Conservation (phyloP, 106 monocot genomes). For the Posidonia australis region DNA sequence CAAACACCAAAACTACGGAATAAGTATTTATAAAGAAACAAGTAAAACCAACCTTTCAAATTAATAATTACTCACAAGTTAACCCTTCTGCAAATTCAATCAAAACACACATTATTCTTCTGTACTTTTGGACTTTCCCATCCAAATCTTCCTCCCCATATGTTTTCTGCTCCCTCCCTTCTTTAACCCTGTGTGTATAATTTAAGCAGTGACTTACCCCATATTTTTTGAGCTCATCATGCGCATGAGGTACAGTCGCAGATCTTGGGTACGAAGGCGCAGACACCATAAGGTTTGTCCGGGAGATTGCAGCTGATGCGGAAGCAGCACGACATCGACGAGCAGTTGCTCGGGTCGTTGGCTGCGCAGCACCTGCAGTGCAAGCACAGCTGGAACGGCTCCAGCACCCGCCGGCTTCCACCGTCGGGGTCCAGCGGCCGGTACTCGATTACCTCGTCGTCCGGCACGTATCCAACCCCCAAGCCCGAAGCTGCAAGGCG, state of each 20-base stretch:
- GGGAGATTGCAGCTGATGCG: slow-evolving; percentile 72
- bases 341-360: slow-evolving; percentile 33
- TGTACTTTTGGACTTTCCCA: too few relatives aligned
- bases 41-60: too few relatives aligned
- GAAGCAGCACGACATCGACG: slow-evolving; percentile 59
- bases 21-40: too few relatives aligned
- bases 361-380: slow-evolving; percentile 52
- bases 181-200: too few relatives aligned
- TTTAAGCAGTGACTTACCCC: too few relatives aligned
- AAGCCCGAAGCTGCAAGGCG: neutral
- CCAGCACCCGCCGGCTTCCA: slow-evolving; percentile 1
- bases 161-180: too few relatives aligned
- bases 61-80: too few relatives aligned
- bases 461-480: slow-evolving; percentile 2
- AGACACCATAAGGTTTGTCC: slow-evolving; percentile 65
- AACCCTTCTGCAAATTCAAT: too few relatives aligned
- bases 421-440: neutral
- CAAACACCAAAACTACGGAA: too few relatives aligned
- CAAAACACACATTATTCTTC: too few relatives aligned
- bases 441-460: slow-evolving; percentile 4
- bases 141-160: too few relatives aligned
- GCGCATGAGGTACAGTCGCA: slow-evolving; percentile 50
- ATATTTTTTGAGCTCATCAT: slow-evolving; percentile 12
- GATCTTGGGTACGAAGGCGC: slow-evolving; percentile 53
- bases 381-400: slow-evolving; percentile 62